Conservation (phyloP, 202 grass and related monocot species). For the Bolboschoenoplectus hybrid region DNA sequence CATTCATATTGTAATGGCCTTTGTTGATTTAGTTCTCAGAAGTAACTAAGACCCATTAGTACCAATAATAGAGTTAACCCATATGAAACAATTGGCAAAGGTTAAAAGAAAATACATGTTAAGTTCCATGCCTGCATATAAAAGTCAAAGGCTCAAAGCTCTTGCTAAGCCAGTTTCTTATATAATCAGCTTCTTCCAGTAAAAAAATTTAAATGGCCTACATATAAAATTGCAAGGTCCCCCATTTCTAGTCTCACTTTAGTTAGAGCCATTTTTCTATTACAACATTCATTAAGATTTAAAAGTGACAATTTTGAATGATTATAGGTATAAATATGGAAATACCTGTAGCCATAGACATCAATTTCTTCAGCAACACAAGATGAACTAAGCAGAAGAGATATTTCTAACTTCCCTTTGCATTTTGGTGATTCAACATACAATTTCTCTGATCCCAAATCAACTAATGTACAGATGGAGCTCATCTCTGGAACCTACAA, state of each 20-base stretch:
- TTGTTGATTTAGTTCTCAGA: neutral
- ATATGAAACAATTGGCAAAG: neutral
- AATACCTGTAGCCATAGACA: constrained; percentile 83
- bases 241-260: neutral
- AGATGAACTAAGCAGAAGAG: constrained; percentile 58
- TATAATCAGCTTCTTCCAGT: neutral
- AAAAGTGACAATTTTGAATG: neutral
- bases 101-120: neutral
- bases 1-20: neutral
- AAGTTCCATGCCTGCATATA: neutral
- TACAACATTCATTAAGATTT: constrained; percentile 12
- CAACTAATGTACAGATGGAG: constrained; percentile 66
- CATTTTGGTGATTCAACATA: constrained; percentile 58
- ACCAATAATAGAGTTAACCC: neutral
- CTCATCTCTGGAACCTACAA: constrained; percentile 87
- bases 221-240: neutral
- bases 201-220: neutral
- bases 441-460: constrained; percentile 63
- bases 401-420: constrained; percentile 77
- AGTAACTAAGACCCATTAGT: neutral
- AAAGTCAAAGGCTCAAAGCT: neutral
- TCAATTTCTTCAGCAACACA: constrained; percentile 62
- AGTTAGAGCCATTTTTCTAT: neutral
- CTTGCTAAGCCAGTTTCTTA: neutral
- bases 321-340: constrained; percentile 34